Evolutionary conservation across 208 protist species (phyloP).

Genomic region (Leishmania braziliensis): DNA sequence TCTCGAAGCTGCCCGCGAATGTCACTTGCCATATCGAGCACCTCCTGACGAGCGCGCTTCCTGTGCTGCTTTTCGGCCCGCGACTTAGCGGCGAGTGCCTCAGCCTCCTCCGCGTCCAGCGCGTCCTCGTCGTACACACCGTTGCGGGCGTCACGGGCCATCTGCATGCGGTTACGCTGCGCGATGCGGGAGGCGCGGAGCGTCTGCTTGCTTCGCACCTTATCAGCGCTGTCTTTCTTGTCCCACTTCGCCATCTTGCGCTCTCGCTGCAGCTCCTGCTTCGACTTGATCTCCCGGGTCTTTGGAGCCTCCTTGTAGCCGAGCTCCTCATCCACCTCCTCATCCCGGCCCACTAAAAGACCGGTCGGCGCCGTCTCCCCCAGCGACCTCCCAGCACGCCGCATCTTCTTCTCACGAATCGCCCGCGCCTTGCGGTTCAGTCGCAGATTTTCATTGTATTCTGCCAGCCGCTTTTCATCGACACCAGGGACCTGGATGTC

Average conservation of each 20-base stretch:
- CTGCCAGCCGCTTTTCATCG: slow-evolving; percentile 74
- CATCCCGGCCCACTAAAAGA: slow-evolving; percentile 48
- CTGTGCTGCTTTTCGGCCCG: slow-evolving; percentile 22
- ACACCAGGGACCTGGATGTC: slow-evolving; percentile 87
- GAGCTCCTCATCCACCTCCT: slow-evolving; percentile 87
- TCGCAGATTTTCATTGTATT: slow-evolving; percentile 86
- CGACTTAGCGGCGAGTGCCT: slow-evolving; percentile 30
- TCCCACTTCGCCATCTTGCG: slow-evolving; percentile 89
- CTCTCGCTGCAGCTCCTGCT: slow-evolving; percentile 70
- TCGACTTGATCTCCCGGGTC: slow-evolving; percentile 73
- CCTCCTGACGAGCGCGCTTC: slow-evolving; percentile 43
- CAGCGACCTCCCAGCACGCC: slow-evolving; percentile 59
- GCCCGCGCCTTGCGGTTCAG: slow-evolving; percentile 74
- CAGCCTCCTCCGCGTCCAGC: slow-evolving; percentile 47
- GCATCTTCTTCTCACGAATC: slow-evolving; percentile 89
- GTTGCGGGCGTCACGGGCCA: slow-evolving; percentile 39
- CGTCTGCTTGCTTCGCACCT: slow-evolving; percentile 88
- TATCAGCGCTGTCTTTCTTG: slow-evolving; percentile 88
- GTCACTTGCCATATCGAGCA: slow-evolving; percentile 46
- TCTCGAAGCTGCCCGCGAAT: slow-evolving; percentile 42
- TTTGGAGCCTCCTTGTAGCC: slow-evolving; percentile 79
- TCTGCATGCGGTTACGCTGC: slow-evolving; percentile 56
- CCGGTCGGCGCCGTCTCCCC: slow-evolving; percentile 30
- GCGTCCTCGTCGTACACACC: slow-evolving; percentile 61
- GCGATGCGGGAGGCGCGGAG: slow-evolving; percentile 77